A percentile compares a stretch with the other conserved stretches of the same genome.
Evolutionary conservation across 805 yeast species (phyloP).

Genomic region (Zygosaccharomyces lentus): DNA sequence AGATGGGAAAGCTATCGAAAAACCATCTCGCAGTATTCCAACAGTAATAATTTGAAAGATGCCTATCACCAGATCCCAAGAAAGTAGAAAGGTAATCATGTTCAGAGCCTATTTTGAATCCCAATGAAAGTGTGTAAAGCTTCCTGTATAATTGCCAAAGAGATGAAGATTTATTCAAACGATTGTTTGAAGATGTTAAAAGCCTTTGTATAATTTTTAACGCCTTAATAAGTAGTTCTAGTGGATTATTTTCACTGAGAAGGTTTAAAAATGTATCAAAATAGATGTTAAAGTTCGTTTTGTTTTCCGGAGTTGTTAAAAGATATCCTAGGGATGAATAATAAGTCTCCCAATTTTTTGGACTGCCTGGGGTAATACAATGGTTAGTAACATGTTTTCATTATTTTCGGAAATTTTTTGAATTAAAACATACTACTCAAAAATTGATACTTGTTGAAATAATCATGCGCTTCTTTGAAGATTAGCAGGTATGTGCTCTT

Average conservation of each 20-base stretch:
- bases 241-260: neutral
- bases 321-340: constrained; percentile 35
- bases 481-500: constrained; percentile 29
- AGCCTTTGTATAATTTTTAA: constrained; percentile 20
- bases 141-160: constrained; percentile 36
- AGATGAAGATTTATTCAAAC: constrained; percentile 39
- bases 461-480: constrained; percentile 33
- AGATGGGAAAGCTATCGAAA: constrained; percentile 21
- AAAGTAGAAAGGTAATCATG: constrained; percentile 19
- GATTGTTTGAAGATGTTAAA: constrained; percentile 34
- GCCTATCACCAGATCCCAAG: constrained; percentile 31
- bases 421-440: constrained; percentile 3
- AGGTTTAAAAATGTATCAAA: constrained; percentile 21
- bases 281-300: constrained; percentile 33
- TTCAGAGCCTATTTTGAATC: neutral
- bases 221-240: constrained; percentile 12
- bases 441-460: constrained; percentile 8
- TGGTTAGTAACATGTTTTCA: constrained; percentile 4
- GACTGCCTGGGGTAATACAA: neutral
- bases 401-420: neutral
- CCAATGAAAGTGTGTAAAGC: constrained; percentile 19
- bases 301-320: constrained; percentile 37
- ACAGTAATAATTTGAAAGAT: constrained; percentile 39
- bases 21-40: constrained; percentile 39
- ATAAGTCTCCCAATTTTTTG: constrained; percentile 11